Base-by-base conservation (phyloP, 257 asterid species). In the Plectranthus barbatus region DNA sequence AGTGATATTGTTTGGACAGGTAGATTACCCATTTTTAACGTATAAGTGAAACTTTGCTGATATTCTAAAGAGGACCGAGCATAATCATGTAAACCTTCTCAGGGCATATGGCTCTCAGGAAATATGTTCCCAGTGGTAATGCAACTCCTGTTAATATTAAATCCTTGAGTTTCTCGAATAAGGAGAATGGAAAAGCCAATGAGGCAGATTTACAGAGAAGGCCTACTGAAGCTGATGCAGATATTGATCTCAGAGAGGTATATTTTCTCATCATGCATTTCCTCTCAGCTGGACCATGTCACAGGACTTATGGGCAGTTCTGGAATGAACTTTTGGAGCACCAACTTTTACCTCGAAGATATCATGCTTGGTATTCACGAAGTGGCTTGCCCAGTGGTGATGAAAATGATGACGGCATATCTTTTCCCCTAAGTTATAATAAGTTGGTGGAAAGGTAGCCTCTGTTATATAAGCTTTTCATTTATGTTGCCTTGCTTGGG, bases 241-340 rank as follows among this genome's bases (percentile, higher is more conserved):
- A 89, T 76, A 68, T 86, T 64, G 96, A 92, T 76, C 82, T 89
- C 74, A 80, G 91, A 74, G 98, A 92, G 85, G 72, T 92, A n/a
- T 89, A 86, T 76, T 88, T 91, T 74, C 84, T 92, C 55, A 92
- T 92, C 62, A 86, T 92, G 97, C 98, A 92, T 84, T 92, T 92
- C 77, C 83, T 92, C 65, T 92, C 98, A 50, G 83, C 95, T 71
- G 98, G 98, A 67, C 98, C 96, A 47, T 86, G 95, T 76, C 96
- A 84, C 81, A 81, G 90, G 72, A 89, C 98, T 41, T 84, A 76
- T 70, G 96, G 95, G 66, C 97, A 89, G 78, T 72, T 92, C 61
- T 86, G 95, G 98, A 89, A 86, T 80, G 98, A 92, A 82, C 98
- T 92, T 73, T 82, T 84, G 67, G 98, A 92, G 81, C 86, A 89